A percentile compares a stretch with the other conserved stretches of the same genome.
Evolutionary conservation across 2,329 filamentous ascomycete genomes (phyloP).

Genomic region (Clarireedia homoeocarpa): DNA sequence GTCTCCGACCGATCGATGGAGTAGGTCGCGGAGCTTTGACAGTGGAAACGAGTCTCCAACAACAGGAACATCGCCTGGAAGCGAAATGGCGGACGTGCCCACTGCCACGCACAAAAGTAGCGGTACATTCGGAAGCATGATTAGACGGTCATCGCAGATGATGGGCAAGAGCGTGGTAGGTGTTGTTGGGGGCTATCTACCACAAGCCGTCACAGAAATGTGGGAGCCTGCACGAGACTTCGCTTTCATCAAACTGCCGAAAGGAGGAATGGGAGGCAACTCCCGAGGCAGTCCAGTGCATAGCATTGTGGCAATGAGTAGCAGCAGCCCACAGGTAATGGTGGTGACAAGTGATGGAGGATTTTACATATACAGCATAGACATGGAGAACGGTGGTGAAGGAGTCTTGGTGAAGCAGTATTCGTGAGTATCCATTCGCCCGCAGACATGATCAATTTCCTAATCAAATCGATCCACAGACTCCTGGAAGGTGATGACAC

Average conservation of each 20-base stretch:
- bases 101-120: slow-evolving; percentile 43
- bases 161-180: slow-evolving; percentile 85
- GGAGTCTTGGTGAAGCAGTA: slow-evolving; percentile 86
- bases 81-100: slow-evolving; percentile 24
- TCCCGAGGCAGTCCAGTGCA: slow-evolving; percentile 50
- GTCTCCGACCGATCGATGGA: slow-evolving; percentile 20
- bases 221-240: slow-evolving; percentile 96
- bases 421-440: slow-evolving; percentile 56
- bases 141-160: slow-evolving; percentile 90
- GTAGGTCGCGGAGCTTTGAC: slow-evolving; percentile 41
- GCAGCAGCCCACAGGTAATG: slow-evolving; percentile 92
- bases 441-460: background rate
- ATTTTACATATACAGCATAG: slow-evolving; percentile 92
- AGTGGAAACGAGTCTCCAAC: slow-evolving; percentile 45
- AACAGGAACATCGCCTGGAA: slow-evolving; percentile 23
- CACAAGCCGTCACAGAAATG: slow-evolving; percentile 91
- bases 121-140: slow-evolving; percentile 80
- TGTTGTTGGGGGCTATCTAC: slow-evolving; percentile 84
- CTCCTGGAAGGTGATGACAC: slow-evolving; percentile 29
- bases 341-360: slow-evolving; percentile 93
- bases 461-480: slow-evolving; percentile 13
- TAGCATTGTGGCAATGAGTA: slow-evolving; percentile 97
- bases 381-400: slow-evolving; percentile 90
- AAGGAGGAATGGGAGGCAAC: slow-evolving; percentile 34
- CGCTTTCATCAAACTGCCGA: slow-evolving; percentile 90